phyloP scores from a whole-genome alignment of 805 yeast genomes.

The Wickerhamiella shivajii region DNA sequence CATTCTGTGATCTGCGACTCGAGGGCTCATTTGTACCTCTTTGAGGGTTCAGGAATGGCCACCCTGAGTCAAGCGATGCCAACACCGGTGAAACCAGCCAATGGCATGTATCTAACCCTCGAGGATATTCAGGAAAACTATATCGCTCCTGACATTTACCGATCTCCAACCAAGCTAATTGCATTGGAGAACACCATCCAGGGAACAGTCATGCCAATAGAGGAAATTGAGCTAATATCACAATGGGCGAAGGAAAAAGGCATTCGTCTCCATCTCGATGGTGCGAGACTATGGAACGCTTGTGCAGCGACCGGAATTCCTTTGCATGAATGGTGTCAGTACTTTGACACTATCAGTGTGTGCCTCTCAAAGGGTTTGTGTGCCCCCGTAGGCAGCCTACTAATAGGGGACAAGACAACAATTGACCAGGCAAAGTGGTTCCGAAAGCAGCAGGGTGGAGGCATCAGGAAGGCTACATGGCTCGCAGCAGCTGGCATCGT shows the following conservation, averaged over 20 bases:
- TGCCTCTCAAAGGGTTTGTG: constrained; percentile 84
- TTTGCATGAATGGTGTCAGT: constrained; percentile 51
- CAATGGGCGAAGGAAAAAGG: constrained; percentile 49
- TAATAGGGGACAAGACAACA: constrained; percentile 50
- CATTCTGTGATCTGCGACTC: constrained; percentile 74
- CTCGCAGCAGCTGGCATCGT: constrained; percentile 66
- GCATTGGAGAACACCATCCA: constrained; percentile 81
- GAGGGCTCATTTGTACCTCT: constrained; percentile 67
- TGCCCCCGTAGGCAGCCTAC: constrained; percentile 86
- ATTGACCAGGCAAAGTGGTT: constrained; percentile 68
- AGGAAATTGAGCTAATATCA: constrained; percentile 58
- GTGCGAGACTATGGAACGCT: constrained; percentile 93
- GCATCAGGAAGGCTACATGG: constrained; percentile 77
- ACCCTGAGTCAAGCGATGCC: constrained; percentile 87
- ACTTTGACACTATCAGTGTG: constrained; percentile 79
- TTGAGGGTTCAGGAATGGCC: constrained; percentile 88
- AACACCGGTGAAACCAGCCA: constrained; percentile 60
- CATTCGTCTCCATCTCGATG: constrained; percentile 69
- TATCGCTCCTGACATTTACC: constrained; percentile 70
- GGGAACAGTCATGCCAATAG: constrained; percentile 68
- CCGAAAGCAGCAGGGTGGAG: constrained; percentile 88
- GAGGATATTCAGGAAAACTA: constrained; percentile 58
- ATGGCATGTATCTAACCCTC: constrained; percentile 61
- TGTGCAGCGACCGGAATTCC: constrained; percentile 55
- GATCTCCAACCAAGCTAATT: constrained; percentile 74